Evolutionary conservation across 257 asterid species (phyloP), one percentile per base, ranked within the genome.

Genomic region (Solanum sparsipilum): DNA sequence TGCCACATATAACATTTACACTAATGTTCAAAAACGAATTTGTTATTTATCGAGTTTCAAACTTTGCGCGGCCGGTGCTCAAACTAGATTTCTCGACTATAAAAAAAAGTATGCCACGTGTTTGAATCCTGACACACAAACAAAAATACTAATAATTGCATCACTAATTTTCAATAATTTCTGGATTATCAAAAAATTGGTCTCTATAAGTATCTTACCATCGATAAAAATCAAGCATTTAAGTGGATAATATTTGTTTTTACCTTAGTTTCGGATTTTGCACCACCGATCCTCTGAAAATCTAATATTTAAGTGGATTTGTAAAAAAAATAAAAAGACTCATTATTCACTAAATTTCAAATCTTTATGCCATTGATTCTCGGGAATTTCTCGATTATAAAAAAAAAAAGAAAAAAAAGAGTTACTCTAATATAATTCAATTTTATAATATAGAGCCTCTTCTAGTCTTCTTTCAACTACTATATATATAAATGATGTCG

Each of bases 351-450:
- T 29, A 0, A 31, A 18, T 70, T 70, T 31, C 13, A 7, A 29
- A 3, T 13, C 0, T 8, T 29, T 29, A 0, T 34, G 0, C 1
- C 23, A 70, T 35, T 71, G 0, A 15, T 71, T 7, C 1, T 71
- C 0, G 2, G 18, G 0, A 0, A 29, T 15, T 71, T 31, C 39
- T 31, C 74, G 0, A 67, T 67, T 29, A 68, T 68, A 4, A 12
- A 70, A 70, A 13, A 70, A 68, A 16, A 0, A 34, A 32, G 4
- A 32, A 12, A 34, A 12, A 0, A 6, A 46, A 7, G 10, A 44
- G 10, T 38, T 46, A 20, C 4, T 56, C 1, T 16, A 16, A 6
- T 36, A 75, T 38, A 35, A 20, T 76, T 2, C n/a, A 56, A 35
- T 35, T 74, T 79, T 46, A 3, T 81, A 81, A 46, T 20, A 29